Conservation (phyloP, 306 rosid genomes). For the Prinsepia uniflora region DNA sequence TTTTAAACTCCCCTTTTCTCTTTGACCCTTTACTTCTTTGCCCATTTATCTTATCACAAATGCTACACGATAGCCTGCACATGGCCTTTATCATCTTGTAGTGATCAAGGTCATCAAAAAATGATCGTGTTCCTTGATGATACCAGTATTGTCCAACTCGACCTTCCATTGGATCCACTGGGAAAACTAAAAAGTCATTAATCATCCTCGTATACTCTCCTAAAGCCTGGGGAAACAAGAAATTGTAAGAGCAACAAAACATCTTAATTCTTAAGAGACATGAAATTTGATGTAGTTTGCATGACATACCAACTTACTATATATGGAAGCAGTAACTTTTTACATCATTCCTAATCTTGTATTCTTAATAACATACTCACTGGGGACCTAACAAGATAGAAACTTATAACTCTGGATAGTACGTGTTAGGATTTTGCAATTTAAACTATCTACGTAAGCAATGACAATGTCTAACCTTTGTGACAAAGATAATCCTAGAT, state of each 20-base stretch:
- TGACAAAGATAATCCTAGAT: slow-evolving; percentile 26
- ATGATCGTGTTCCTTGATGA: slow-evolving; percentile 67
- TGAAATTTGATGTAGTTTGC: neutral
- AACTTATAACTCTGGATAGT: neutral
- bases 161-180: slow-evolving; percentile 55
- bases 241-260: neutral
- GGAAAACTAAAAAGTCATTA: slow-evolving; percentile 51
- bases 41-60: slow-evolving; percentile 13
- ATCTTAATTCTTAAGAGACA: neutral
- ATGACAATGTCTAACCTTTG: slow-evolving; percentile 28
- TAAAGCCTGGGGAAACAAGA: slow-evolving; percentile 46
- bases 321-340: neutral
- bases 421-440: neutral
- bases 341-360: neutral
- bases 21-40: slow-evolving; percentile 2
- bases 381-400: neutral
- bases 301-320: neutral
- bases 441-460: neutral
- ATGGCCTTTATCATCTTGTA: slow-evolving; percentile 77
- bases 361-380: neutral
- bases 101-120: slow-evolving; percentile 71
- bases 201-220: slow-evolving; percentile 72
- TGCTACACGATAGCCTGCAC: slow-evolving; percentile 44
- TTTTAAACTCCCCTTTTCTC: slow-evolving; percentile 14
- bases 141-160: slow-evolving; percentile 65